Conservation (phyloP, 768 basidiomycete genomes). For the Tricholoma terreum region DNA sequence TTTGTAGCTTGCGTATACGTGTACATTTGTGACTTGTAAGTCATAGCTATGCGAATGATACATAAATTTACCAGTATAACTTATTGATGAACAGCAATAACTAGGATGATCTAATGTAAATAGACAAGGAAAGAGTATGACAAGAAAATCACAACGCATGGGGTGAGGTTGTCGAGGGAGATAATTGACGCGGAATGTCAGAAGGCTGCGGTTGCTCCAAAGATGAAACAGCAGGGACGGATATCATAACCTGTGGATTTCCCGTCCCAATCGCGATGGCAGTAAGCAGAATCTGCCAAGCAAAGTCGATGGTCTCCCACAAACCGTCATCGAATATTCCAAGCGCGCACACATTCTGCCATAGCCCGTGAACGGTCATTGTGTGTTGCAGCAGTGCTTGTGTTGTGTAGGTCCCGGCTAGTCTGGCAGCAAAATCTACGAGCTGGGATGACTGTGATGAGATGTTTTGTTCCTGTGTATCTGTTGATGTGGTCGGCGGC, state of each 20-base stretch:
- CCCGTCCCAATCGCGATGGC: slow-evolving; percentile 55
- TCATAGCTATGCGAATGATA: too few relatives aligned
- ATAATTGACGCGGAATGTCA: neutral
- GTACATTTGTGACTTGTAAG: too few relatives aligned
- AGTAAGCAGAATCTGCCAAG: slow-evolving; percentile 65
- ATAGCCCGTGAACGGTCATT: slow-evolving; percentile 57
- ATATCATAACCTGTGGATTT: slow-evolving; percentile 20
- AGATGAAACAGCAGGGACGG: neutral
- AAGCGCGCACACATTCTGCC: slow-evolving; percentile 70
- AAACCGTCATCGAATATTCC: slow-evolving; percentile 63
- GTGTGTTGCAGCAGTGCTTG: slow-evolving; percentile 48
- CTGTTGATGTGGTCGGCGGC: slow-evolving; percentile 27
- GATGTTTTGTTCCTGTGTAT: slow-evolving; percentile 16
- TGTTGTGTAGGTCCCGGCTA: slow-evolving; percentile 41
- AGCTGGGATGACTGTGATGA: neutral
- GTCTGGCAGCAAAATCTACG: slow-evolving; percentile 25
- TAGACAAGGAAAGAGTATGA: too few relatives aligned
- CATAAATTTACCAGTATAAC: too few relatives aligned
- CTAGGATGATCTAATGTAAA: too few relatives aligned
- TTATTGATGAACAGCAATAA: too few relatives aligned
- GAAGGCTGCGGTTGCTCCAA: neutral
- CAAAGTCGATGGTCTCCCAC: slow-evolving; percentile 64
- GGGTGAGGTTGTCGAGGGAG: neutral
- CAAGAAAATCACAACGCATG: neutral
- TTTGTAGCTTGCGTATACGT: too few relatives aligned